These are phyloP conservation scores for Leptographium procerum DNA, from an alignment of 2,329 filamentous ascomycete species.

Conservation along the genomic window DNA sequence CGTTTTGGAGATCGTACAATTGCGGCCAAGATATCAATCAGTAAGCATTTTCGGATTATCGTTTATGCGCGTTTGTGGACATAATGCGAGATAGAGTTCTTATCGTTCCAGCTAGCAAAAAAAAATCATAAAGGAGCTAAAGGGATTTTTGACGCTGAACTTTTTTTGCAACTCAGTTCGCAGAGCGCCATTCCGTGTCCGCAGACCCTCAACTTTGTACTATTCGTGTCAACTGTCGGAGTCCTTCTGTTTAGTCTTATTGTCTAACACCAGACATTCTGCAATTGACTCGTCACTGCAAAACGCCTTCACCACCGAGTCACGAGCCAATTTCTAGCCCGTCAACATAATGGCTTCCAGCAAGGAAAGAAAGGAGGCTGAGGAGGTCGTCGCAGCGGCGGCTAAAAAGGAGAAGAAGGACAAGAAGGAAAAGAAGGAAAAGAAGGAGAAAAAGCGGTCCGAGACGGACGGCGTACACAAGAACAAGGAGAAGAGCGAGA, in stretches of 20 bases:
- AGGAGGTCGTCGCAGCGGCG: conserved; percentile 8
- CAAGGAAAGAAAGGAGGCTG: conserved; percentile 13
- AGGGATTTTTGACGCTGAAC: not conserved
- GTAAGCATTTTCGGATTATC: not conserved
- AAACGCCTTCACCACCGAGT: not conserved
- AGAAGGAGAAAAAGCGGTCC: conserved; percentile 44
- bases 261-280: not conserved
- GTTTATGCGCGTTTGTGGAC: not conserved
- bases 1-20: too few relatives aligned
- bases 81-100: not conserved
- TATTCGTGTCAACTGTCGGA: not conserved
- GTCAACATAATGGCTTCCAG: conserved; percentile 7
- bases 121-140: conserved; percentile 2
- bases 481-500: conserved; percentile 44
- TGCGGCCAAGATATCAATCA: not conserved
- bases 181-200: not conserved
- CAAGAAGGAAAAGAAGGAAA: conserved; percentile 39
- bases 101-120: not conserved
- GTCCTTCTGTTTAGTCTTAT: not conserved
- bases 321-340: not conserved
- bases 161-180: not conserved
- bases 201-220: not conserved
- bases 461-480: conserved; percentile 43
- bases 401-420: conserved; percentile 14
- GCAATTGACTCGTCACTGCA: not conserved